Base-by-base conservation (phyloP, 179 eudicot species). In the Silene noctiflora region DNA sequence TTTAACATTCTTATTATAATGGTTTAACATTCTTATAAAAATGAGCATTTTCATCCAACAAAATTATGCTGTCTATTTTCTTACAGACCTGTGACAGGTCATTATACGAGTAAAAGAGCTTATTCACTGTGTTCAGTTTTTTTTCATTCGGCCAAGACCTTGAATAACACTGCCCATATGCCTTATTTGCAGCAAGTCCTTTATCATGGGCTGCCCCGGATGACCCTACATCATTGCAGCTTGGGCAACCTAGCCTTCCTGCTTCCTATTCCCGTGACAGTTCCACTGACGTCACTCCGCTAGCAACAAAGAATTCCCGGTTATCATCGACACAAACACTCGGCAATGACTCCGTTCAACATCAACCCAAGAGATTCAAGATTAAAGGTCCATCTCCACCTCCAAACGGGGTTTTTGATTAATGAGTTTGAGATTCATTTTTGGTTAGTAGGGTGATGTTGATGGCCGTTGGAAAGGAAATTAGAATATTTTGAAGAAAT, bases 341-440 rank as follows among this genome's bases (percentile, higher is more conserved):
- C 20, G 53, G 62, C 61, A 71, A 19, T 13, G 74, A 71, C 62
- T 27, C 74, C 3, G 17, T 71, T 12, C 42, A 24, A 20, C 31
- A 22, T 53, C 74, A 71, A 27, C 62, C 61, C n/a, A 51, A 53
- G 27, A 71, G 74, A 71, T 71, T 71, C 74, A 71, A 71, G 74
- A 71, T 71, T 53, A 71, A 71, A 71, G 74, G 74, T 27, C 74
- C 74, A 14, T 53, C 61, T 16, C 62, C 42, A 16, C 63, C 74
- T 22, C 74, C 74, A 71, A 71, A 27, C 9, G 74, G 31, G 39
- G 14, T 71, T 27, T 51, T 22, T 17, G 61, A 48, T 21, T 14
- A 17, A 5, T 71, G 31, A 71, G 74, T 24, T 14, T 51, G 12
- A 53, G 8, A 44, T 0, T 67, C 14, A 7, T 69, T 48, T 48